Evolutionary conservation across 2,329 filamentous ascomycete species (phyloP).

Genomic region (Beauveria sp.): DNA sequence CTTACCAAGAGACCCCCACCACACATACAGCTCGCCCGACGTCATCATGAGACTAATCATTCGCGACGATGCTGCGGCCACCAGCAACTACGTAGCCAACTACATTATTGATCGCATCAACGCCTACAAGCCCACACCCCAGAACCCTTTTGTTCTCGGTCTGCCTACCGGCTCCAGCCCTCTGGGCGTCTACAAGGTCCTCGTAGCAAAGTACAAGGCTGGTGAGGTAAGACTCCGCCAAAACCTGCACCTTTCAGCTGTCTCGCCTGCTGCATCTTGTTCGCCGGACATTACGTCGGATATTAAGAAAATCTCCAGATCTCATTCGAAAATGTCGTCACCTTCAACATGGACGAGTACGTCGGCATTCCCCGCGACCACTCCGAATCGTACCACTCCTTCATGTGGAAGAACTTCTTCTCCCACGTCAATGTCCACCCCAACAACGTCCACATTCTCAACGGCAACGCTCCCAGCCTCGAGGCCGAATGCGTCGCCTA

Average conservation of each 20-base stretch:
- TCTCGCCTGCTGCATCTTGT: no score
- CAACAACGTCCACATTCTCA: conserved; percentile 74
- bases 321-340: conserved; percentile 82
- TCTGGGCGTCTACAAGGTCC: conserved; percentile 66
- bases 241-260: background rate
- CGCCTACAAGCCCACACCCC: conserved; percentile 62
- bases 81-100: conserved; percentile 70
- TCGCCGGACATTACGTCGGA: background rate
- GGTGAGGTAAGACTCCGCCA: conserved; percentile 38
- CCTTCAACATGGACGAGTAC: conserved; percentile 94
- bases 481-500: conserved; percentile 72
- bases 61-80: conserved; percentile 59
- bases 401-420: conserved; percentile 93
- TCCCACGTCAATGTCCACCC: conserved; percentile 75
- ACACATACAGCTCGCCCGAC: background rate
- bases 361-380: conserved; percentile 77
- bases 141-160: conserved; percentile 73
- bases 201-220: conserved; percentile 64
- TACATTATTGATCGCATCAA: conserved; percentile 80
- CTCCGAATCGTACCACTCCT: conserved; percentile 80
- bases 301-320: conserved; percentile 38
- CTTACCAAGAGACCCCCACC: conserved; percentile 1
- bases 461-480: conserved; percentile 70
- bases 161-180: conserved; percentile 79
- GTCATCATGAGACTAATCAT: conserved; percentile 73